phyloP scores from a whole-genome alignment of 352 stramenopile genomes.

The Globisporangium solare region DNA sequence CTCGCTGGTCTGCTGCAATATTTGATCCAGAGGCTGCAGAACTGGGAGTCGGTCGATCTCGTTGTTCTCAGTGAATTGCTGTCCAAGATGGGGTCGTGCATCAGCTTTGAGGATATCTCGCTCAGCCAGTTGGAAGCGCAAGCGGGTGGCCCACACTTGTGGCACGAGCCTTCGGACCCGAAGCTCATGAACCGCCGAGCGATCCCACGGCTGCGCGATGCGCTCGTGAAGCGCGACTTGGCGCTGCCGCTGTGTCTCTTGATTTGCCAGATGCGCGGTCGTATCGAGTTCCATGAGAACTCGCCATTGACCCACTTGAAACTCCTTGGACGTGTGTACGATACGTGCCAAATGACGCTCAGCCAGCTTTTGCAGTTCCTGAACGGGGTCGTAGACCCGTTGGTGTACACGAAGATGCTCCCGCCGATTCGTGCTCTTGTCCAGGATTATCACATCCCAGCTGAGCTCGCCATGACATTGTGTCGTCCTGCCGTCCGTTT shows the following conservation, averaged over 20 bases:
- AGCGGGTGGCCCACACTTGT: conserved; percentile 71
- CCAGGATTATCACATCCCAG: conserved; percentile 36
- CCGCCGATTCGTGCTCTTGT: conserved; percentile 51
- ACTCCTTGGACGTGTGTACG: conserved; percentile 39
- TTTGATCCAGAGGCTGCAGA: conserved; percentile 84
- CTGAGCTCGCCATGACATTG: conserved; percentile 73
- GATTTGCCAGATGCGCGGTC: conserved; percentile 83
- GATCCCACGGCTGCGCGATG: conserved; percentile 76
- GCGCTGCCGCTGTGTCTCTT: conserved; percentile 70
- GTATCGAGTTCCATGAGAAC: conserved; percentile 79
- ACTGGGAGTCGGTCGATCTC: conserved; percentile 81
- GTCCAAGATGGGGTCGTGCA: conserved; percentile 85
- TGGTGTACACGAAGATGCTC: conserved; percentile 72
- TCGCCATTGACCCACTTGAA: conserved; percentile 61
- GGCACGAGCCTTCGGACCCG: conserved; percentile 70
- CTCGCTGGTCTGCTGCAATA: conserved; percentile 89
- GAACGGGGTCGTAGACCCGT: conserved; percentile 63
- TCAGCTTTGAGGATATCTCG: conserved; percentile 86
- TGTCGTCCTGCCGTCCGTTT: conserved; percentile 73
- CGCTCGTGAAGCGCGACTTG: conserved; percentile 75
- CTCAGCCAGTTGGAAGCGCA: conserved; percentile 77
- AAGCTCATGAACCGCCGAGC: conserved; percentile 83
- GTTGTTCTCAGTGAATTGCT: conserved; percentile 86
- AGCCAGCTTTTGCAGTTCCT: conserved; percentile 86
- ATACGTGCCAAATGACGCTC: conserved; percentile 83